A percentile compares a stretch with the other conserved stretches of the same genome.
Conservation (phyloP, 768 basidiomycete species). For the Boletus rubescentipes region DNA sequence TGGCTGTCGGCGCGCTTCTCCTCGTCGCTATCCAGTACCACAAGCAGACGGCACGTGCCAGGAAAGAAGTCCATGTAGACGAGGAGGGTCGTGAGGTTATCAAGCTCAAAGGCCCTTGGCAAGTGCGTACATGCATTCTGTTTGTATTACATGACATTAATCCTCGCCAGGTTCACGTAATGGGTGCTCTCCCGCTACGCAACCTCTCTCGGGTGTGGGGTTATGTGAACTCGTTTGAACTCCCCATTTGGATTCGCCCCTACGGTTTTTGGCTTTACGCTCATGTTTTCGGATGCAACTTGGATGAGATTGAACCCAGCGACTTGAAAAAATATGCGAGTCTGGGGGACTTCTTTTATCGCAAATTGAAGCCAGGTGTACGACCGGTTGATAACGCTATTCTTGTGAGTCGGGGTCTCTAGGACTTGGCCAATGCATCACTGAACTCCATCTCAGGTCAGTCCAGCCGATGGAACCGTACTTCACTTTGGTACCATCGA, state of each 20-base stretch:
- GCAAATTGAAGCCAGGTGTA: conserved; percentile 76
- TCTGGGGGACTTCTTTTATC: conserved; percentile 96
- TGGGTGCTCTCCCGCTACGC: conserved; percentile 91
- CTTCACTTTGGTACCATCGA: conserved; percentile 89
- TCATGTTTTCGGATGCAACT: conserved; percentile 87
- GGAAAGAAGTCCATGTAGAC: conserved; percentile 71
- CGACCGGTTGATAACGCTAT: conserved; percentile 76
- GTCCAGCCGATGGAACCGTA: conserved; percentile 91
- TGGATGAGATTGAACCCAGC: conserved; percentile 80
- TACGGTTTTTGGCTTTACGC: conserved; percentile 85
- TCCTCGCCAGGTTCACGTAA: conserved; percentile 77
- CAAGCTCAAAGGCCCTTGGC: conserved; percentile 88
- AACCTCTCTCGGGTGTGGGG: conserved; percentile 98
- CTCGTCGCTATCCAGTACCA: conserved; percentile 78
- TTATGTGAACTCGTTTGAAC: conserved; percentile 87
- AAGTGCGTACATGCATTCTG: conserved; percentile 47
- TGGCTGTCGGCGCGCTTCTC: conserved; percentile 88
- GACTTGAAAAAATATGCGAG: conserved; percentile 80
- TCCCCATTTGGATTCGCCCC: conserved; percentile 95
- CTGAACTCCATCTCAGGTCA: conserved; percentile 53
- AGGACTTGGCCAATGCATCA: background rate
- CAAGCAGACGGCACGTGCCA: conserved; percentile 48
- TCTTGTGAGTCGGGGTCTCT: conserved; percentile 49
- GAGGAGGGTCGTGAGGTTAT: conserved; percentile 82
- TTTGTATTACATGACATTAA: background rate